Conservation (phyloP, 257 asterid species). For the Avicennia marina region DNA sequence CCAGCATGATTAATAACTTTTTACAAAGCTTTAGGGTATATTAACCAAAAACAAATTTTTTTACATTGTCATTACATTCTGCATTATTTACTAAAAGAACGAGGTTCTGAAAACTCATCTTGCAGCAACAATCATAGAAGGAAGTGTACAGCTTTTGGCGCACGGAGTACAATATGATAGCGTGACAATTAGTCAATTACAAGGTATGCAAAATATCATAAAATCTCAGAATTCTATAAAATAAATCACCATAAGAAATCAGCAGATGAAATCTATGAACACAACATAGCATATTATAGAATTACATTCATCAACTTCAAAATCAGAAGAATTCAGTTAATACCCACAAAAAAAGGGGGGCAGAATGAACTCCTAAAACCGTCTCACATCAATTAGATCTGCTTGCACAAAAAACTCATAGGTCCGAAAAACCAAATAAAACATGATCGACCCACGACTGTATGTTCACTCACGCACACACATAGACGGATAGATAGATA, state of each 20-base stretch:
- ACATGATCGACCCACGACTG: slow-evolving; percentile 13
- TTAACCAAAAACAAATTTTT: slow-evolving; percentile 7
- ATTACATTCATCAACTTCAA: slow-evolving; percentile 16
- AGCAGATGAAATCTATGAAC: too few species aligned
- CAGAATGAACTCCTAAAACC: neutral
- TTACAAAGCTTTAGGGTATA: neutral
- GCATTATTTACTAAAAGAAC: neutral
- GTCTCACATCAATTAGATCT: slow-evolving; percentile 21
- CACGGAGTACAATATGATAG: neutral
- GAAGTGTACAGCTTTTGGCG: slow-evolving; percentile 9
- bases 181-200: too few species aligned
- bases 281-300: neutral
- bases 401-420: slow-evolving; percentile 3
- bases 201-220: neutral
- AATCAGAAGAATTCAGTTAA: slow-evolving; percentile 6
- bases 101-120: neutral
- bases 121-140: neutral
- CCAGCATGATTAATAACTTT: too few species aligned
- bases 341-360: neutral
- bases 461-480: too few species aligned
- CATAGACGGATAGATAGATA: neutral
- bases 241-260: too few species aligned
- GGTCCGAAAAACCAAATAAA: neutral
- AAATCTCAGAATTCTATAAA: neutral
- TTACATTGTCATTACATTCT: neutral